Percentiles rank a stretch among this genome's conserved stretches.
These are phyloP conservation scores for Gillenia trifoliata DNA, from an alignment of 306 rosid species.

Conservation along the genomic window DNA sequence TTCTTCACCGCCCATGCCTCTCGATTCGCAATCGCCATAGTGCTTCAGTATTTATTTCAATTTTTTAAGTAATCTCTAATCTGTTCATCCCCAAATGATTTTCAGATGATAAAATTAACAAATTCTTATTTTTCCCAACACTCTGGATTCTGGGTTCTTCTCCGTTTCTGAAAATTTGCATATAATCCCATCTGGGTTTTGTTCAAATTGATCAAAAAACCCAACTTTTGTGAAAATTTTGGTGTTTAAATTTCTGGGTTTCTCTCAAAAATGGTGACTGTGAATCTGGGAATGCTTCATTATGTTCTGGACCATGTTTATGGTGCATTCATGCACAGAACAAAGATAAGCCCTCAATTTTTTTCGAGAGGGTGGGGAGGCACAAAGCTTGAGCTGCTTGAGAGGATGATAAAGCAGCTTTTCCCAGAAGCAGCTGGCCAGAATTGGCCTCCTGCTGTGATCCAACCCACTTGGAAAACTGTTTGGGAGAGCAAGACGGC, in stretches of 20 bases:
- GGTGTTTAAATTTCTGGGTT: conserved; percentile 11
- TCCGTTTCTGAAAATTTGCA: background rate
- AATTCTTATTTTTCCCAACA: background rate
- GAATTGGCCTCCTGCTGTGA: conserved; percentile 65
- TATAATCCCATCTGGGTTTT: background rate
- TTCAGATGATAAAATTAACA: background rate
- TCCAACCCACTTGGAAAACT: conserved; percentile 75
- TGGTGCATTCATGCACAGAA: conserved; percentile 89
- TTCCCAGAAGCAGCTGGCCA: conserved; percentile 64
- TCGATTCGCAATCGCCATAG: background rate
- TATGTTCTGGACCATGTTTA: conserved; percentile 86
- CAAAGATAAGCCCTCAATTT: conserved; percentile 73
- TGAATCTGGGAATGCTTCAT: conserved; percentile 82
- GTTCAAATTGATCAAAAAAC: background rate
- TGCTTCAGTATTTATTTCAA: background rate
- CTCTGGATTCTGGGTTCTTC: background rate
- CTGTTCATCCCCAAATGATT: background rate
- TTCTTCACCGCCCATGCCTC: background rate
- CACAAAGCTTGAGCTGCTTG: conserved; percentile 68
- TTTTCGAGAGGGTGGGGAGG: conserved; percentile 98
- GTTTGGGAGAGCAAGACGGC: conserved; percentile 77
- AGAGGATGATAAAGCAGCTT: conserved; percentile 64
- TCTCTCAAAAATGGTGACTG: conserved; percentile 50
- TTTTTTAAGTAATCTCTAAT: background rate
- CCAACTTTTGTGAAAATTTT: background rate